phyloP scores from a whole-genome alignment of 441 rosid species.

The Syzygium syzygioides region DNA sequence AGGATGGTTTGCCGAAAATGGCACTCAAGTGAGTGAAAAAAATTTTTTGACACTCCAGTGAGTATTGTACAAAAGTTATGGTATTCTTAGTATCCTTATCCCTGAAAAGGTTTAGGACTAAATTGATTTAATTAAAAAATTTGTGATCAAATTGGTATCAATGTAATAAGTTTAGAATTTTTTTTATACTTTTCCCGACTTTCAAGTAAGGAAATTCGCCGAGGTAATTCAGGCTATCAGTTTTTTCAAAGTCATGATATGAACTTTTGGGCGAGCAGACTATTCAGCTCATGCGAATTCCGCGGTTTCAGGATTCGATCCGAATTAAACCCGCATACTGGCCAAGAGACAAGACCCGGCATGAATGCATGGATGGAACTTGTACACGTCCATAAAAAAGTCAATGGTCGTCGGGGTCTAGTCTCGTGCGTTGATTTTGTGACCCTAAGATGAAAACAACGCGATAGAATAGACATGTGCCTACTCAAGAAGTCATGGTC shows the following conservation, averaged over 20 bases:
- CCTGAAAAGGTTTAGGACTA: no score
- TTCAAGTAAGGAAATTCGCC: not conserved
- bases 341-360: not conserved
- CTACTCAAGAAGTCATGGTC: not conserved
- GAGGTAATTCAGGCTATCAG: not conserved
- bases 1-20: no score
- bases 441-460: not conserved
- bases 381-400: not conserved
- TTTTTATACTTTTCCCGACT: not conserved
- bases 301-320: not conserved
- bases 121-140: no score
- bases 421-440: no score
- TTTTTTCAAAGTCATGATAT: not conserved
- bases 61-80: no score
- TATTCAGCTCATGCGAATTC: not conserved
- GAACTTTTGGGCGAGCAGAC: not conserved
- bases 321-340: not conserved
- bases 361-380: not conserved
- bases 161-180: no score
- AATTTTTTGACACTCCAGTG: no score
- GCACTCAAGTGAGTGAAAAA: no score
- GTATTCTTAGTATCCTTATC: no score
- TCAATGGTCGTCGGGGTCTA: not conserved
- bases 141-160: no score
- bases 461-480: not conserved